Evolutionary conservation across 2,329 filamentous ascomycete species (phyloP).

Genomic region (Biscogniauxia marginata): DNA sequence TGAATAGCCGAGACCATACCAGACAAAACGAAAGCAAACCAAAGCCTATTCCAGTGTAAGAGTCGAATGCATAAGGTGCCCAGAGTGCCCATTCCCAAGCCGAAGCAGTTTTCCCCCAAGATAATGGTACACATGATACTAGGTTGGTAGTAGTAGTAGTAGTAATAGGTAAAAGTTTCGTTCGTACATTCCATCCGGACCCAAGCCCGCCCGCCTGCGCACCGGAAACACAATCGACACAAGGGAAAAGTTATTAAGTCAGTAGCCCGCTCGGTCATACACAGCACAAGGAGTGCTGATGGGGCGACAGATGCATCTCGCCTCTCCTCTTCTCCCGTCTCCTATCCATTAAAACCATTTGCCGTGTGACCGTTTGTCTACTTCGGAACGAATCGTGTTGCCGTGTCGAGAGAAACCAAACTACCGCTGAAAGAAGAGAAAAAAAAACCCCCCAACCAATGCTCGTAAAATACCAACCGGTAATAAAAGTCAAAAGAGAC

Average conservation of each 20-base stretch:
- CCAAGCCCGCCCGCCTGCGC: neutral
- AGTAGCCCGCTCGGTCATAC: neutral
- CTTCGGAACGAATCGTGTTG: neutral
- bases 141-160: neutral
- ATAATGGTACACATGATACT: neutral
- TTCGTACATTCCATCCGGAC: neutral
- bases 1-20: too few species aligned
- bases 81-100: too few species aligned
- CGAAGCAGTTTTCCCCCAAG: neutral
- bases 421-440: too few species aligned
- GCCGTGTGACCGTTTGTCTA: neutral
- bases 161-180: neutral
- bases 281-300: neutral
- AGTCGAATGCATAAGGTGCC: too few species aligned
- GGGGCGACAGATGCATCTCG: neutral
- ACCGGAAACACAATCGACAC: neutral
- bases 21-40: too few species aligned
- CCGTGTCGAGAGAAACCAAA: neutral
- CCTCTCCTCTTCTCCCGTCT: neutral
- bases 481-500: constrained; percentile 3
- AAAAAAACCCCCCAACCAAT: neutral
- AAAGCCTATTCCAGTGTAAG: too few species aligned
- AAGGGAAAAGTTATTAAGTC: neutral
- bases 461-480: neutral
- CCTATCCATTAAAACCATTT: neutral